These are phyloP conservation scores for Pythium sukuiense DNA, from an alignment of 352 stramenopile species.

Conservation along the genomic window DNA sequence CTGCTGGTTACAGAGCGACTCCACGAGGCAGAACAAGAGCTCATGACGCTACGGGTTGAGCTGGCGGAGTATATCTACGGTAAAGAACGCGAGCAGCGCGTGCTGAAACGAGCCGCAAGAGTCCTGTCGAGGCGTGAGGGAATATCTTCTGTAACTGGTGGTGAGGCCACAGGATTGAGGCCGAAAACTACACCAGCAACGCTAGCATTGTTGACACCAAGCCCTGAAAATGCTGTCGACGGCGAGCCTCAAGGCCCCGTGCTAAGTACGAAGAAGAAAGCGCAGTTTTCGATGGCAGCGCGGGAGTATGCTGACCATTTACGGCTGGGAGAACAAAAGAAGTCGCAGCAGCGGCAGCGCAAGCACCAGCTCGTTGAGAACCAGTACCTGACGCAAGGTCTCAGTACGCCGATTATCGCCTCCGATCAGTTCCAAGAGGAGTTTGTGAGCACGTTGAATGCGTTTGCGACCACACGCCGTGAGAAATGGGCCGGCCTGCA, in stretches of 20 bases:
- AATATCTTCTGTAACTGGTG: background rate
- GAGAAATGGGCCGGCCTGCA: constrained; percentile 57
- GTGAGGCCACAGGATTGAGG: background rate
- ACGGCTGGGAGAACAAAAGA: constrained; percentile 37
- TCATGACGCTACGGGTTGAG: constrained; percentile 58
- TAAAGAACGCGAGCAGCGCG: constrained; percentile 47
- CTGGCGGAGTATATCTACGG: constrained; percentile 70
- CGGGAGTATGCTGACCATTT: constrained; percentile 51
- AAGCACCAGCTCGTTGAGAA: constrained; percentile 43
- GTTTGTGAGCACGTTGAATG: constrained; percentile 58
- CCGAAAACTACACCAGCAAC: background rate
- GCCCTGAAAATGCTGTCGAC: background rate
- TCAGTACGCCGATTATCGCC: constrained; percentile 37
- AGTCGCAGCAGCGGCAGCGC: constrained; percentile 32
- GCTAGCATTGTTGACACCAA: background rate
- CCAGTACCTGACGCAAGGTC: constrained; percentile 45
- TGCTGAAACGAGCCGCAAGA: constrained; percentile 35
- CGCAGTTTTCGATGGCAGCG: constrained; percentile 53
- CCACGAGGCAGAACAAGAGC: constrained; percentile 44
- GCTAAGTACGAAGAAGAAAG: constrained; percentile 34
- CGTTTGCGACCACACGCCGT: constrained; percentile 39
- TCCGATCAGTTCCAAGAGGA: constrained; percentile 58
- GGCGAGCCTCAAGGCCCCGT: constrained; percentile 4
- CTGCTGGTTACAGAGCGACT: constrained; percentile 47
- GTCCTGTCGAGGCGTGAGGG: constrained; percentile 19